Percentiles rank a stretch among this genome's conserved stretches.
Conservation (phyloP, 2,329 filamentous ascomycete genomes). For the Paramyrothecium sp. region DNA sequence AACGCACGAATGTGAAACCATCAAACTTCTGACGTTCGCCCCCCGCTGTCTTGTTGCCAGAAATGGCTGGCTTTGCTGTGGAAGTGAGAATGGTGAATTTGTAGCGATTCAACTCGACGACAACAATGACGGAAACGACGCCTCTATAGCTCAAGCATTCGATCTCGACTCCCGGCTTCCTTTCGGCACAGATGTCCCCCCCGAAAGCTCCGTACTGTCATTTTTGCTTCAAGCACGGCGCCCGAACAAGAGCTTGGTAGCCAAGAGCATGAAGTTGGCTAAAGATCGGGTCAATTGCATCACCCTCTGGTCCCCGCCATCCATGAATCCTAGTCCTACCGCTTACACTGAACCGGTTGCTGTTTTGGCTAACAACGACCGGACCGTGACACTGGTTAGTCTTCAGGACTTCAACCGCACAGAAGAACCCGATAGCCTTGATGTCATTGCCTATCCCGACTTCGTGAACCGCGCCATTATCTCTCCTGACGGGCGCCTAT, state of each 20-base stretch:
- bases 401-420: conserved; percentile 56
- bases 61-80: conserved; percentile 86
- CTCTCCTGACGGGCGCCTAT: conserved; percentile 78
- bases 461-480: conserved; percentile 94
- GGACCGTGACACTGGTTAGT: conserved; percentile 80
- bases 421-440: conserved; percentile 55
- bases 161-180: conserved; percentile 32
- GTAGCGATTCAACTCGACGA: conserved; percentile 68
- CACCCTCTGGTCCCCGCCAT: conserved; percentile 59
- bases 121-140: conserved; percentile 22
- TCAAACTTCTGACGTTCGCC: conserved; percentile 67
- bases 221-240: conserved; percentile 36
- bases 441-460: conserved; percentile 72
- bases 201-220: conserved; percentile 31
- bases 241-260: conserved; percentile 43
- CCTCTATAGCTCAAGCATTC: conserved; percentile 22
- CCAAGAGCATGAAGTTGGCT: conserved; percentile 54
- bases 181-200: conserved; percentile 26
- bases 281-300: conserved; percentile 65
- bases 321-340: conserved; percentile 21
- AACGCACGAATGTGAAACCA: conserved; percentile 69
- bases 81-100: conserved; percentile 86
- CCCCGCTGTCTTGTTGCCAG: conserved; percentile 87
- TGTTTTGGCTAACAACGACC: conserved; percentile 86
- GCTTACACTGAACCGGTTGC: conserved; percentile 58